Evolutionary conservation across 1,139 yeast species (phyloP), one percentile per base, ranked within the genome.

Genomic region (Hansenula lynferdii): DNA sequence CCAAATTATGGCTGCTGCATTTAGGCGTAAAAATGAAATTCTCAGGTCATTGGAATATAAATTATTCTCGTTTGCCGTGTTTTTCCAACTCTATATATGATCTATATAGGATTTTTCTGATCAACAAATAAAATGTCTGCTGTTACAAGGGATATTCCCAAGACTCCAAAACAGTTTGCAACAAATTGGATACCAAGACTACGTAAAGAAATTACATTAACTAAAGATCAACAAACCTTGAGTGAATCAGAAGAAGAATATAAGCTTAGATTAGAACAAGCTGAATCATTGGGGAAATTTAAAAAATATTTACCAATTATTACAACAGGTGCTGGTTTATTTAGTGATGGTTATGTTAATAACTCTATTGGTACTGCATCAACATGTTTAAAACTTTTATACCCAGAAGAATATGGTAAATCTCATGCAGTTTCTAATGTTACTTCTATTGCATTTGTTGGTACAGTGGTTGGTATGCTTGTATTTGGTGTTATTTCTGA

Each of bases 301-400:
- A 45, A 43, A 35, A 60, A 58, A 39, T 67, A 65, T 50, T 77
- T 94, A 86, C 85, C 96, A 7, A 85, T 90, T 34, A 72, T 85
- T 48, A 80, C 89, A 17, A 80, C 96, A 1, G 97, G 97, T 47
- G 92, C 96, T 1, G 96, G 96, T 40, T 69, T 89, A 38, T 86
- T 89, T 58, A 80, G 92, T 22, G 97, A 89, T 61, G 96, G 97
- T 42, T 87, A 87, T 57, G 84, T 86, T 48, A 87, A 87, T 61
- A 84, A 84, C 63, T 79, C 92, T 35, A 84, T 86, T 44, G 77
- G 89, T 41, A 73, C 92, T 10, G 94, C 83, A 16, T 70, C 80
- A 34, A 78, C 89, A 12, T 80, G 89, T 62, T 69, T 89, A 45
- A 58, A 70, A 14, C 64, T 58, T 5, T 66, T 89, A 28, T 89